A percentile compares a stretch with the other conserved stretches of the same genome.
Evolutionary conservation across 768 basidiomycete species (phyloP).

Genomic region (Albatrellus ellisii): DNA sequence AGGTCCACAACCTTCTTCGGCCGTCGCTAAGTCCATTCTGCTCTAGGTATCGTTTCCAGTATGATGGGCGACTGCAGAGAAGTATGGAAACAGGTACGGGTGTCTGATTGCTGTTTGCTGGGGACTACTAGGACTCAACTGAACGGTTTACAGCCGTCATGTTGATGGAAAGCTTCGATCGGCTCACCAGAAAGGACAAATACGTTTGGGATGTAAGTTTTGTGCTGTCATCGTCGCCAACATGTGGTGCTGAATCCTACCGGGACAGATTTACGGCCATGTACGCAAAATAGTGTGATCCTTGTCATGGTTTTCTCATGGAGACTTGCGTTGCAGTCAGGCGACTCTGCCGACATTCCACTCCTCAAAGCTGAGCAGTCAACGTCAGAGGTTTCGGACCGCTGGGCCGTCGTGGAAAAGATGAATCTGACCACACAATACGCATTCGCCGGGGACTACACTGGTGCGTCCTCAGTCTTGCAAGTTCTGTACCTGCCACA

Average conservation of each 20-base stretch:
- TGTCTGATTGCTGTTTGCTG: background rate
- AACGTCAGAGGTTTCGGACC: slow-evolving; percentile 38
- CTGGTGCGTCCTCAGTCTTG: slow-evolving; percentile 24
- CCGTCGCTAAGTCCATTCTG: background rate
- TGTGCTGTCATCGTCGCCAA: background rate
- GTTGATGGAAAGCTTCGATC: slow-evolving; percentile 62
- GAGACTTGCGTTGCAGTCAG: slow-evolving; percentile 29
- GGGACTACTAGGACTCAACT: background rate
- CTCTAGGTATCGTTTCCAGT: slow-evolving; percentile 56
- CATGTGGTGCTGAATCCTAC: slow-evolving; percentile 1
- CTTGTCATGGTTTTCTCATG: background rate
- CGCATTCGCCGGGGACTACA: slow-evolving; percentile 55
- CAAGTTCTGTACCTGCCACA: background rate
- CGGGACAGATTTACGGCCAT: slow-evolving; percentile 46
- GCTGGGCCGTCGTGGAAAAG: slow-evolving; percentile 58
- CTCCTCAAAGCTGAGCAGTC: slow-evolving; percentile 37
- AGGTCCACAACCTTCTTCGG: background rate
- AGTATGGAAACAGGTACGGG: slow-evolving; percentile 49
- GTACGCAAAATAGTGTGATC: slow-evolving; percentile 23
- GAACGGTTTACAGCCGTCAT: slow-evolving; percentile 37
- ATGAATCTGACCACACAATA: slow-evolving; percentile 60
- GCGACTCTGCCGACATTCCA: slow-evolving; percentile 44
- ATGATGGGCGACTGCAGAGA: slow-evolving; percentile 50
- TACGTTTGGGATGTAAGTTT: slow-evolving; percentile 63
- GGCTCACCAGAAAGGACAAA: slow-evolving; percentile 50